Conservation (phyloP, 805 yeast species). For the Monosporozyma unispora region DNA sequence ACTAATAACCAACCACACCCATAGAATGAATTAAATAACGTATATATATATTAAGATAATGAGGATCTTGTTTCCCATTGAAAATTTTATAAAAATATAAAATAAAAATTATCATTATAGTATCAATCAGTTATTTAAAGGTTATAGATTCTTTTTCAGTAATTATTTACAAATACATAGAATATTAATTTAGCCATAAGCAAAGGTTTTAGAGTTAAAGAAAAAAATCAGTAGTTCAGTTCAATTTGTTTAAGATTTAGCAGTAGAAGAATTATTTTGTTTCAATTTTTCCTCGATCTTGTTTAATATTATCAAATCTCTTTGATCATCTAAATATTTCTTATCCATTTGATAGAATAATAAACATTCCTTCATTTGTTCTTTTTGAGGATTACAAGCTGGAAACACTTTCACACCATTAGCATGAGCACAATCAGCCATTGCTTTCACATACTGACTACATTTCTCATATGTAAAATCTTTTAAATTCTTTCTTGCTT, state of each 20-base stretch:
- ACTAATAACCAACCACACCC: background rate
- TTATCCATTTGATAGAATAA: conserved; percentile 44
- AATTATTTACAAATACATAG: background rate
- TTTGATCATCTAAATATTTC: conserved; percentile 58
- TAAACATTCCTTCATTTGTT: conserved; percentile 56
- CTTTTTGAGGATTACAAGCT: conserved; percentile 51
- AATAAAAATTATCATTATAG: background rate
- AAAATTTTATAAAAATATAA: background rate
- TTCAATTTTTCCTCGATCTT: conserved; percentile 34
- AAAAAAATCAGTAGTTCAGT: background rate
- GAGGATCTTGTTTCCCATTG: background rate
- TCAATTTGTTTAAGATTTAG: background rate
- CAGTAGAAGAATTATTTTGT: background rate
- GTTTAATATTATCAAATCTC: conserved; percentile 53
- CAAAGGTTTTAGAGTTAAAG: background rate
- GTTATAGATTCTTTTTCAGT: background rate
- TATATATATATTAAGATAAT: background rate
- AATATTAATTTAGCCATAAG: background rate
- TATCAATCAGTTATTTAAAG: background rate
- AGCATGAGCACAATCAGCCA: conserved; percentile 55
- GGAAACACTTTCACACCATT: conserved; percentile 60
- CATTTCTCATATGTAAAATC: conserved; percentile 55
- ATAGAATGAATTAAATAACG: too few species aligned
- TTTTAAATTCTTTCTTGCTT: conserved; percentile 63
- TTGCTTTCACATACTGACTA: conserved; percentile 57